phyloP scores from a whole-genome alignment of 371 early-diverging fungal species.

The Entomophthora muscae region DNA sequence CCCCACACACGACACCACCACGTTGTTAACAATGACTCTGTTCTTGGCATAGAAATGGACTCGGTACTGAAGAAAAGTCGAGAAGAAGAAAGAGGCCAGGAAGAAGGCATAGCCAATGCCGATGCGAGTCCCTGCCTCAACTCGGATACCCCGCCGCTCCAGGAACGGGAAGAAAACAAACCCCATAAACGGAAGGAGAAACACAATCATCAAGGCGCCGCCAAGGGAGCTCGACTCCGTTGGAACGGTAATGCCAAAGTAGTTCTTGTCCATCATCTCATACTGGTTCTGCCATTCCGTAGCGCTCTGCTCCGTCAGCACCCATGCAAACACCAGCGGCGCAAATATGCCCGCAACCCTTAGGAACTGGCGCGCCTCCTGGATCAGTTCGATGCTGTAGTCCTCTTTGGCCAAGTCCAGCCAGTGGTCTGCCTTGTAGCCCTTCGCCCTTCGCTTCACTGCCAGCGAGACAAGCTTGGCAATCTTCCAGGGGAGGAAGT shows the following conservation, averaged over 20 bases:
- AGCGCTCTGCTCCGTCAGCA: constrained; percentile 32
- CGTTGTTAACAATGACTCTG: background rate
- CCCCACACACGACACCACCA: constrained; percentile 9
- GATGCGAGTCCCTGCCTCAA: background rate
- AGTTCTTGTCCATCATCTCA: constrained; percentile 16
- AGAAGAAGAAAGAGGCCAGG: constrained; percentile 1
- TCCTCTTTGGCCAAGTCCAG: constrained; percentile 6
- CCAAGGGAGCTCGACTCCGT: no score
- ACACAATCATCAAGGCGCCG: no score
- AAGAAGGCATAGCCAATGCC: background rate
- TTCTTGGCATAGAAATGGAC: background rate
- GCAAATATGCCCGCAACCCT: constrained; percentile 16
- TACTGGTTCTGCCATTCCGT: constrained; percentile 13
- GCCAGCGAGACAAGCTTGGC: constrained; percentile 6
- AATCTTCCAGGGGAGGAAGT: constrained; percentile 26
- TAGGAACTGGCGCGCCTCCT: constrained; percentile 5
- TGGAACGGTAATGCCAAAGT: constrained; percentile 15
- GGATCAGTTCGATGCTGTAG: constrained; percentile 2
- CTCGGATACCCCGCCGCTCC: constrained; percentile 1
- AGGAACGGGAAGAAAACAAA: no score
- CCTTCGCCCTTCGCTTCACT: background rate
- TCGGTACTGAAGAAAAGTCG: background rate
- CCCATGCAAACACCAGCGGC: constrained; percentile 32
- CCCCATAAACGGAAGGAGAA: no score
- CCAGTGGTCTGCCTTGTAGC: background rate